These are phyloP conservation scores for Metarhizium anisopliae DNA, from an alignment of 2,329 filamentous ascomycete genomes.

Conservation along the genomic window DNA sequence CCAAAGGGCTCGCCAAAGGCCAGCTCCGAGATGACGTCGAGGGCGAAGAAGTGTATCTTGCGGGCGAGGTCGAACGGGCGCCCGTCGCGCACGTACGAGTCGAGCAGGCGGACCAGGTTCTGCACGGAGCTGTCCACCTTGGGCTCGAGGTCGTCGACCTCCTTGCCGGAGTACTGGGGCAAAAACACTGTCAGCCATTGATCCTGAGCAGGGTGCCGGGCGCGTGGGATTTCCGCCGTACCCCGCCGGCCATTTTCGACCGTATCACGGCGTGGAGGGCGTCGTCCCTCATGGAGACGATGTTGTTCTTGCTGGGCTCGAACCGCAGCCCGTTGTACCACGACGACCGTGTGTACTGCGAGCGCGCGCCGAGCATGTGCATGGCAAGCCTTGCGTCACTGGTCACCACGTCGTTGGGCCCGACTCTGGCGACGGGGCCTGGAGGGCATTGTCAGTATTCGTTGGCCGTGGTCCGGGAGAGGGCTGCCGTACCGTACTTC, in stretches of 20 bases:
- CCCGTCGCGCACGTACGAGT: slow-evolving; percentile 7
- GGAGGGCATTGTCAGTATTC: background rate
- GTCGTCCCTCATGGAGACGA: slow-evolving; percentile 40
- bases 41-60: slow-evolving; percentile 44
- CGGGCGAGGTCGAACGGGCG: slow-evolving; percentile 19
- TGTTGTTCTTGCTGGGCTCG: slow-evolving; percentile 39
- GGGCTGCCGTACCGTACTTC: slow-evolving; percentile 22
- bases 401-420: slow-evolving; percentile 37
- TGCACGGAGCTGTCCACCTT: slow-evolving; percentile 18
- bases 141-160: slow-evolving; percentile 37
- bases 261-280: slow-evolving; percentile 30
- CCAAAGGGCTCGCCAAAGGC: slow-evolving; percentile 43
- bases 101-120: slow-evolving; percentile 8
- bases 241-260: slow-evolving; percentile 41
- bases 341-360: slow-evolving; percentile 22
- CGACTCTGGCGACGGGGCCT: slow-evolving; percentile 22
- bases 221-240: slow-evolving; percentile 18
- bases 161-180: slow-evolving; percentile 38
- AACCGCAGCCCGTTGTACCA: slow-evolving; percentile 42
- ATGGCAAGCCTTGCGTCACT: slow-evolving; percentile 34
- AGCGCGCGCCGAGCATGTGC: slow-evolving; percentile 29
- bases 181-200: background rate
- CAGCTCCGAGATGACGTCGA: slow-evolving; percentile 46
- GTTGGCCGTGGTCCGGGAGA: background rate
- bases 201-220: background rate